Conservation (phyloP, 805 yeast genomes). For the Saccharomyces kudriavzevii region DNA sequence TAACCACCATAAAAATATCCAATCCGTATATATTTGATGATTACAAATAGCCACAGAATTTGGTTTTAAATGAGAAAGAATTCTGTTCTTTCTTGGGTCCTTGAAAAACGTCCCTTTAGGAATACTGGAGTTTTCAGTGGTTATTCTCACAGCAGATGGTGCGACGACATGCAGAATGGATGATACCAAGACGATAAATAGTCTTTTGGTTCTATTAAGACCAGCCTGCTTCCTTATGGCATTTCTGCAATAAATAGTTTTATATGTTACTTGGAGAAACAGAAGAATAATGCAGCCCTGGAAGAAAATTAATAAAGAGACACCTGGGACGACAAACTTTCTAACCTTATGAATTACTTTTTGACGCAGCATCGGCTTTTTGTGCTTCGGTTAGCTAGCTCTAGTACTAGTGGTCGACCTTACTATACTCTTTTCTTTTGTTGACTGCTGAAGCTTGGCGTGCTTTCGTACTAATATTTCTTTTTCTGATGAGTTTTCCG, state of each 20-base stretch:
- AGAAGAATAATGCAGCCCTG: conserved; percentile 2
- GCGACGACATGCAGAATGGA: conserved; percentile 43
- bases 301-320: conserved; percentile 1
- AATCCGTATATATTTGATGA: conserved; percentile 90
- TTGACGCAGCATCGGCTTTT: not conserved
- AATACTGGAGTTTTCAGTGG: conserved; percentile 37
- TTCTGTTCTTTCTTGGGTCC: conserved; percentile 18
- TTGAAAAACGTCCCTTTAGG: conserved; percentile 30
- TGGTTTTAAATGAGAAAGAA: conserved; percentile 33
- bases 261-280: not conserved
- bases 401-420: not conserved
- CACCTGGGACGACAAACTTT: not conserved
- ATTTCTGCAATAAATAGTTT: conserved; percentile 25
- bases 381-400: not conserved
- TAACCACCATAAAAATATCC: conserved; percentile 87
- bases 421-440: not conserved
- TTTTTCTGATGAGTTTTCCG: not conserved
- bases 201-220: conserved; percentile 47
- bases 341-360: not conserved
- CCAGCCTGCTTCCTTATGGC: conserved; percentile 34
- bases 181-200: conserved; percentile 48
- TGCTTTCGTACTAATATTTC: not conserved
- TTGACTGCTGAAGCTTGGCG: not conserved
- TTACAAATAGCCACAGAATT: conserved; percentile 69
- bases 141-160: conserved; percentile 45